Evolutionary conservation across 805 yeast species (phyloP), one percentile per base, ranked within the genome.

Genomic region (Saturnispora zaruensis): DNA sequence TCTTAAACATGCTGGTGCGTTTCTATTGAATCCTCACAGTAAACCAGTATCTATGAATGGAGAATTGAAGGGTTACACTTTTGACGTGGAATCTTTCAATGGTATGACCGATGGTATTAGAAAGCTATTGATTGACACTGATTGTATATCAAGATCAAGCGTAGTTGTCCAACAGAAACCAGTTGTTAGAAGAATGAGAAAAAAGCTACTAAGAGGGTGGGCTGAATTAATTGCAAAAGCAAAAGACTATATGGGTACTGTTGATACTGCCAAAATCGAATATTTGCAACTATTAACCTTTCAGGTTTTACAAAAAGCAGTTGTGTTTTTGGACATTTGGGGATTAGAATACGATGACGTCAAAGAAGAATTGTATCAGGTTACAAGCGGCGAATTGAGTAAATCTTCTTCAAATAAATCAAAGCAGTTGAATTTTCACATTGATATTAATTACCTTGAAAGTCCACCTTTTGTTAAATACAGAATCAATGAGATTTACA

Each of bases 151-250:
- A 1, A 70, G 93, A 55, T 78, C 88, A 1, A 82, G 82, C 55
- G 81, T 80, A 28, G 72, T 84, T 43, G 90, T 86, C 5, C 78
- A 80, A 53, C 73, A 75, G 53, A 74, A 77, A 46, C 82, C 87
- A 2, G 62, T 75, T 3, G 77, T 86, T 14, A 70, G 87, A 50
- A 79, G 75, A 54, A 71, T 80, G 48, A 73, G 95, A 55, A 86
- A 86, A 63, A 73, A 79, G 36, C 65, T 86, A 49, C 71, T 86
- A 30, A 83, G 90, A 2, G 90, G 84, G 60, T 86, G 95, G 95
- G 84, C 85, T 55, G 81, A 79, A 47, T 68, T 86, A 38, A 82
- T 84, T 81, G 74, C 79, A 36, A 84, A 82, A 59, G 90, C 91
- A 1, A 84, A 82, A 54, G 85, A 83, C 37, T 84, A 78, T 58